Conservation (phyloP, 2,329 filamentous ascomycete genomes). For the Diatrype stigma region DNA sequence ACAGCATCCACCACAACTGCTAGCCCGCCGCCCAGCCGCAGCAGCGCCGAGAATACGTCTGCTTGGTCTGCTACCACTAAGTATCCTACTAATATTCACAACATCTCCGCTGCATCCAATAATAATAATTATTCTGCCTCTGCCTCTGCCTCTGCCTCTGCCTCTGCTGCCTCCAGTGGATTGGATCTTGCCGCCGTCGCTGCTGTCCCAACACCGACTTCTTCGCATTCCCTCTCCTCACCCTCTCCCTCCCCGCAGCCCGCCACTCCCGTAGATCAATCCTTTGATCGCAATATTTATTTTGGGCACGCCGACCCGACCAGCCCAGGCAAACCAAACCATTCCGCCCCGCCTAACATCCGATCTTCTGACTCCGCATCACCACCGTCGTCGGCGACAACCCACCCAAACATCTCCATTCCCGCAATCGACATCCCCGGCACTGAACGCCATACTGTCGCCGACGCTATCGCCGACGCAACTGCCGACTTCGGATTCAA, state of each 20-base stretch:
- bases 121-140: slow-evolving; percentile 16
- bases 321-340: too few relatives aligned
- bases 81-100: slow-evolving; percentile 33
- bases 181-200: slow-evolving; percentile 16
- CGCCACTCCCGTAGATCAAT: slow-evolving; percentile 37
- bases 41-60: slow-evolving; percentile 24
- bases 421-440: slow-evolving; percentile 2
- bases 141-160: too few relatives aligned
- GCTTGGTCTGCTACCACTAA: slow-evolving; percentile 36
- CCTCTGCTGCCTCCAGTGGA: too few relatives aligned
- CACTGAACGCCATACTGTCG: slow-evolving; percentile 5
- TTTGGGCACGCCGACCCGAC: slow-evolving; percentile 19
- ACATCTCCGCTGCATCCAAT: slow-evolving; percentile 31
- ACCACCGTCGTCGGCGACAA: slow-evolving; percentile 3
- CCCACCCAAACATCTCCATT: slow-evolving; percentile 16
- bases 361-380: slow-evolving; percentile 17
- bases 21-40: slow-evolving; percentile 23
- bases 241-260: slow-evolving; percentile 40
- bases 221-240: slow-evolving; percentile 34
- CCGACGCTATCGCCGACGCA: slow-evolving; percentile 17
- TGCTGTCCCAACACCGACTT: slow-evolving; percentile 32
- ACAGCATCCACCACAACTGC: too few relatives aligned
- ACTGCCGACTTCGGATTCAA: not conserved
- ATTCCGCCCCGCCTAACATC: slow-evolving; percentile 25
- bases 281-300: slow-evolving; percentile 23